phyloP scores from a whole-genome alignment of 768 basidiomycete species.

The Clitopilus passeckerianus region DNA sequence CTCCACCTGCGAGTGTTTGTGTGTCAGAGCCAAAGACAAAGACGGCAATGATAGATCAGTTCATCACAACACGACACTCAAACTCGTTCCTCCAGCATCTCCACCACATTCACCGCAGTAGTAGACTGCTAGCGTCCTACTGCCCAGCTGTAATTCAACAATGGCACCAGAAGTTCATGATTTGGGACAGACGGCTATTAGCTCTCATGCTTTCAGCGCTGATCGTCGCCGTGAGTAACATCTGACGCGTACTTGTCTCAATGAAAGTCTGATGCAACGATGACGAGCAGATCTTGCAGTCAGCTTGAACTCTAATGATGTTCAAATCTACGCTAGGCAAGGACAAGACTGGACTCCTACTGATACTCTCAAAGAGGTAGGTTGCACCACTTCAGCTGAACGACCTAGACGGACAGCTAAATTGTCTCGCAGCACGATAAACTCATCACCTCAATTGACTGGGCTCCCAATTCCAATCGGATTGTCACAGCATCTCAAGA shows the following conservation, averaged over 20 bases:
- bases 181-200: constrained; percentile 80
- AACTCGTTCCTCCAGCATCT: background rate
- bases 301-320: constrained; percentile 87
- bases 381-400: constrained; percentile 7
- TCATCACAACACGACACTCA: background rate
- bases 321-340: constrained; percentile 68
- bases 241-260: background rate
- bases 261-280: background rate
- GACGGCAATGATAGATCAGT: background rate
- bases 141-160: constrained; percentile 17
- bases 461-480: constrained; percentile 95
- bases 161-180: constrained; percentile 74
- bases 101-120: constrained; percentile 38
- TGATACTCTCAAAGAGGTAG: constrained; percentile 83
- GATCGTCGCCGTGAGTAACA: constrained; percentile 73
- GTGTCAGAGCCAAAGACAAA: too few species aligned
- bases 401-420: background rate
- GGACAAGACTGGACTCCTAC: constrained; percentile 66
- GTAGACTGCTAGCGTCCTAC: constrained; percentile 85
- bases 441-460: constrained; percentile 94
- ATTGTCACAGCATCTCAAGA: constrained; percentile 99
- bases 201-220: constrained; percentile 86
- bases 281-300: constrained; percentile 73
- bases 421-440: constrained; percentile 80
- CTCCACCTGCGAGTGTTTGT: too few species aligned